Evolutionary conservation across 805 yeast genomes (phyloP).

Genomic region (Pichia phayaonensis): DNA sequence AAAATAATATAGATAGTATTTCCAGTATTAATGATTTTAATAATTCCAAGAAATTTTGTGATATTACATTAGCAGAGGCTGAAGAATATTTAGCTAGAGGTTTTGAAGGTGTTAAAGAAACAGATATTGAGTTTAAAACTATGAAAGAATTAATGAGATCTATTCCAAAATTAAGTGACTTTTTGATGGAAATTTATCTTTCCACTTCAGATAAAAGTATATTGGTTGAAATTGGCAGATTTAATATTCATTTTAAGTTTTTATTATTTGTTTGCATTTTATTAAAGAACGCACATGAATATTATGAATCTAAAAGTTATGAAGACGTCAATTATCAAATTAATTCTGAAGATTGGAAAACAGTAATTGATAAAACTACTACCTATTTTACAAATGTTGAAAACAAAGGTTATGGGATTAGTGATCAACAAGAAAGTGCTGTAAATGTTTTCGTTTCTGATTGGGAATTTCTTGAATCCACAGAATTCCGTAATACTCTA

Average conservation of each 20-base stretch:
- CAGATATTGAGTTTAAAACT: not conserved
- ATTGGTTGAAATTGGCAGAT: slow-evolving; percentile 12
- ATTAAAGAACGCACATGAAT: slow-evolving; percentile 10
- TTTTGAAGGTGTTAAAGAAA: not conserved
- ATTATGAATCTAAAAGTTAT: not conserved
- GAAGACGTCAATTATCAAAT: not conserved
- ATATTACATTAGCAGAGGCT: not conserved
- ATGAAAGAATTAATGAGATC: slow-evolving; percentile 3
- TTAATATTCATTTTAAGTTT: slow-evolving; percentile 15
- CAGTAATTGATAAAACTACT: slow-evolving; percentile 4
- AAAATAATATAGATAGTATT: not conserved
- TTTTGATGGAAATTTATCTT: slow-evolving; percentile 12
- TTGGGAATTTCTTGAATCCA: slow-evolving; percentile 1
- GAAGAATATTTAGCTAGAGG: not conserved
- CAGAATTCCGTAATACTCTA: not conserved
- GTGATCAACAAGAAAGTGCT: not conserved
- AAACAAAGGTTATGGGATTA: not conserved
- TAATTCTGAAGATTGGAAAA: slow-evolving; percentile 5
- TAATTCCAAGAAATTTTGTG: not conserved
- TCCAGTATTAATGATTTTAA: not conserved
- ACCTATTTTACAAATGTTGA: not conserved
- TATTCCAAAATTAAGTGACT: slow-evolving; percentile 13
- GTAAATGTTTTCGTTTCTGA: not conserved
- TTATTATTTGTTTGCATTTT: slow-evolving; percentile 14
- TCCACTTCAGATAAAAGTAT: slow-evolving; percentile 4